phyloP scores from a whole-genome alignment of 352 stramenopile species.

The Saprolegnia parasitica region DNA sequence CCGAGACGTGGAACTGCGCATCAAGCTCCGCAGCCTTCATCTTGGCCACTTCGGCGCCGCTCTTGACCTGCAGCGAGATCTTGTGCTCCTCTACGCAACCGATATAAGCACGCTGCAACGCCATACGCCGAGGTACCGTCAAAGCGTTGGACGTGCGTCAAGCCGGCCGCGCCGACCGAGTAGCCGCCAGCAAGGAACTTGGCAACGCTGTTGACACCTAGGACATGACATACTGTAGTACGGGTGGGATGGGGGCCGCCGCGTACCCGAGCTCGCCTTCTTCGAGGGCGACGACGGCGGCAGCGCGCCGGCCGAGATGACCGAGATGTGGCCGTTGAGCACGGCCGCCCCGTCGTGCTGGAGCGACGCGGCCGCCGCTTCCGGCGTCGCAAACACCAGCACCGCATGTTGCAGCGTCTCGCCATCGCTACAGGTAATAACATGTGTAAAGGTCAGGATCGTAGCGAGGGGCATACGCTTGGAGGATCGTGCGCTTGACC shows the following conservation, averaged over 20 bases:
- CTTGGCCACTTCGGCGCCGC: constrained; percentile 17
- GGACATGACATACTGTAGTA: neutral
- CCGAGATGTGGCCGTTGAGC: constrained; percentile 10
- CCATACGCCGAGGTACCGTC: neutral
- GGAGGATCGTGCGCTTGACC: constrained; percentile 16
- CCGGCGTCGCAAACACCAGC: constrained; percentile 15
- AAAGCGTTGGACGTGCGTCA: constrained; percentile 10
- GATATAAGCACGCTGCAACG: neutral
- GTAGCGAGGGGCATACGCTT: neutral
- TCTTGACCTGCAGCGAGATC: constrained; percentile 22
- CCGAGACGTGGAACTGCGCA: constrained; percentile 17
- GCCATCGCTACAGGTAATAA: constrained; percentile 8
- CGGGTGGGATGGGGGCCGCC: too few species aligned
- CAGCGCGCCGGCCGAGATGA: constrained; percentile 7
- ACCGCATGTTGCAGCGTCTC: constrained; percentile 16
- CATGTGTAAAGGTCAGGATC: neutral
- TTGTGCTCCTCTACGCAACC: constrained; percentile 13
- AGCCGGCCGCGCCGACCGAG: neutral
- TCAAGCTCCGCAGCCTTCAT: constrained; percentile 19
- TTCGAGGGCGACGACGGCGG: neutral
- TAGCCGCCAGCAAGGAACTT: constrained; percentile 13
- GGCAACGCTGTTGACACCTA: constrained; percentile 11
- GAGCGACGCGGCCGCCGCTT: constrained; percentile 17
- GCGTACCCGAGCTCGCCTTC: neutral
- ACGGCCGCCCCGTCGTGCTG: constrained; percentile 1